Conservation (phyloP, 352 stramenopile species). For the Thalassiosira exigua region DNA sequence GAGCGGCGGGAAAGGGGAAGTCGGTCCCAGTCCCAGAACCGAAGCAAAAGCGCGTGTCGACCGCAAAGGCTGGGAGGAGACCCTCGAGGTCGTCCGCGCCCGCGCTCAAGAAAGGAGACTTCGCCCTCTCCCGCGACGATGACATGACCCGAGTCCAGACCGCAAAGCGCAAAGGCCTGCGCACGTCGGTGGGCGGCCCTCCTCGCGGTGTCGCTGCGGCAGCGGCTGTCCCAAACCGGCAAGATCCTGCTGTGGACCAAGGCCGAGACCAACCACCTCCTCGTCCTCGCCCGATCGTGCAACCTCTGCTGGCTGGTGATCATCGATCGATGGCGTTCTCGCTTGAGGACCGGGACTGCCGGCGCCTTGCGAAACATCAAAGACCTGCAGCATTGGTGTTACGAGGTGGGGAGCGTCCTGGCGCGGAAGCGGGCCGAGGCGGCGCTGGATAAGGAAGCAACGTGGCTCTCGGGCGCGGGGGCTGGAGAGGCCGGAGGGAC, state of each 20-base stretch:
- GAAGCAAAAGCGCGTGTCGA: too few species aligned
- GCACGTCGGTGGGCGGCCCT: too few species aligned
- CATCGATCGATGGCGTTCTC: slow-evolving; percentile 71
- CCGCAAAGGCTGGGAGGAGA: too few species aligned
- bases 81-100: too few species aligned
- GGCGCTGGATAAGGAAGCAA: slow-evolving; percentile 52
- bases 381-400: slow-evolving; percentile 87
- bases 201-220: too few species aligned
- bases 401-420: slow-evolving; percentile 75
- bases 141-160: too few species aligned
- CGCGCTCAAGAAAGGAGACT: too few species aligned
- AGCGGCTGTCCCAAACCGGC: slow-evolving; percentile 30
- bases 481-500: slow-evolving; percentile 13
- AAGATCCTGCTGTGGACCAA: slow-evolving; percentile 78
- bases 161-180: too few species aligned
- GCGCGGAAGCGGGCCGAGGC: slow-evolving; percentile 52
- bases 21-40: too few species aligned
- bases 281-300: slow-evolving; percentile 77
- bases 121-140: too few species aligned
- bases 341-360: slow-evolving; percentile 10
- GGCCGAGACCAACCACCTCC: slow-evolving; percentile 86
- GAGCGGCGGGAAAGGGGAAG: too few species aligned
- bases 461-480: slow-evolving; percentile 11
- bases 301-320: slow-evolving; percentile 88
- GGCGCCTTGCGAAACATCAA: slow-evolving; percentile 62